phyloP scores from a whole-genome alignment of 768 basidiomycete species.

The Phanerochaete carnosa region DNA sequence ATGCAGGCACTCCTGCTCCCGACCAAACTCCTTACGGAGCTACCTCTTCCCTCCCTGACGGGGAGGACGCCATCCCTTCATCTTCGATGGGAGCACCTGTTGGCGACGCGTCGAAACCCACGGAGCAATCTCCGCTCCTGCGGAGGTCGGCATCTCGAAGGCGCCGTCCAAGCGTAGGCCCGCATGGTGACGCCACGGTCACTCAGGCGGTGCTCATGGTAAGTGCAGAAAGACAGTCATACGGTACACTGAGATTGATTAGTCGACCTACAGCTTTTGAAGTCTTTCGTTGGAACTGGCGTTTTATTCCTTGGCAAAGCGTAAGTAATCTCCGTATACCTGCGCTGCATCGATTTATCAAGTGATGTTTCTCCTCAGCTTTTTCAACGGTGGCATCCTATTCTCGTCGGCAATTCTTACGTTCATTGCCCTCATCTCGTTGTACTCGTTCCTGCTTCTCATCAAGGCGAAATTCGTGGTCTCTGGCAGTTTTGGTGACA shows the following conservation, averaged over 20 bases:
- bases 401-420: constrained; percentile 81
- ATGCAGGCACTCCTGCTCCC: constrained; percentile 17
- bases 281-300: constrained; percentile 94
- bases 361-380: constrained; percentile 41
- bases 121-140: constrained; percentile 60
- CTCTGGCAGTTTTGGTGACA: constrained; percentile 93
- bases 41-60: background rate
- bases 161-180: constrained; percentile 52
- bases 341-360: background rate
- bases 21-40: constrained; percentile 8
- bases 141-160: constrained; percentile 52
- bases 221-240: constrained; percentile 18
- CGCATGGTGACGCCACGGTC: constrained; percentile 84
- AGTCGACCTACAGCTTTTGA: constrained; percentile 58
- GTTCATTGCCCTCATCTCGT: constrained; percentile 79
- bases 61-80: background rate
- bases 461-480: constrained; percentile 86
- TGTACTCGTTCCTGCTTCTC: constrained; percentile 92
- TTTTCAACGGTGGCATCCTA: constrained; percentile 91
- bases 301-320: constrained; percentile 95
- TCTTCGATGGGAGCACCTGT: background rate
- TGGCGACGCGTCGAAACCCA: constrained; percentile 18
- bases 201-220: constrained; percentile 94
- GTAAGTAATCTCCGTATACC: constrained; percentile 39
- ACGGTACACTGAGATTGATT: background rate